Evolutionary conservation across 2,329 filamentous ascomycete species (phyloP), one percentile per base, ranked within the genome.

Genomic region (Juglanconis juglandina): DNA sequence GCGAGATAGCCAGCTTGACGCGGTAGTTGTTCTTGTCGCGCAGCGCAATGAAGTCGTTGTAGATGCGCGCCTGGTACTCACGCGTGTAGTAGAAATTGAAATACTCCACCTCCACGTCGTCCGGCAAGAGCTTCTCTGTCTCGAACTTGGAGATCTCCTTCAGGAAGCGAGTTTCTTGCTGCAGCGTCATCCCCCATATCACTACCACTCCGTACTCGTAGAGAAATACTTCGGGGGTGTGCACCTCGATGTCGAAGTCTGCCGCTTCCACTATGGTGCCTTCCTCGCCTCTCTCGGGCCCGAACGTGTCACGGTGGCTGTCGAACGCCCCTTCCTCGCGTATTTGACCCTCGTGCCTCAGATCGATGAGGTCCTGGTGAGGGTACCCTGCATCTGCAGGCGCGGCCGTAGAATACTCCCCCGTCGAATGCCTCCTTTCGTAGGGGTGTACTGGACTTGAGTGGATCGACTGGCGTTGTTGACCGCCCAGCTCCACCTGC

Each of bases 11-110:
- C 42, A 98, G 81, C 77, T 98, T 98, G 67, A 90, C 96, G 95
- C 98, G 98, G 78, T 98, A 96, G 75, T 96, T 96, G 70, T 88
- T 88, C 76, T 96, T 96, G 69, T 98, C 94, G 53, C 93, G 84
- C 63, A 99, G 77, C 2, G 91, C 95, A 75, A 99, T 99, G 69
- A 99, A 99, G 76, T 99, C 95, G 75, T 99, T 99, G 83, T 99
- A 99, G 74, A 99, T 99, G 55, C 95, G 89, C 30, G 95, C 92
- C 76, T 99, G 96, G 73, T 99, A 99, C 72, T 98, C 94, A 69
- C 90, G 86, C 3, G 95, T 98, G 78, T 99, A 98, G 79, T 99
- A 99, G 75, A 98, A 99, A 74, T 99, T 99, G 82, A 99, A 99
- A 70, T 94, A 92, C 75, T 99, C 95, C 51, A 92, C 91, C 77